These are phyloP conservation scores for Suillus luteus DNA, from an alignment of 768 basidiomycete genomes.

Conservation along the genomic window DNA sequence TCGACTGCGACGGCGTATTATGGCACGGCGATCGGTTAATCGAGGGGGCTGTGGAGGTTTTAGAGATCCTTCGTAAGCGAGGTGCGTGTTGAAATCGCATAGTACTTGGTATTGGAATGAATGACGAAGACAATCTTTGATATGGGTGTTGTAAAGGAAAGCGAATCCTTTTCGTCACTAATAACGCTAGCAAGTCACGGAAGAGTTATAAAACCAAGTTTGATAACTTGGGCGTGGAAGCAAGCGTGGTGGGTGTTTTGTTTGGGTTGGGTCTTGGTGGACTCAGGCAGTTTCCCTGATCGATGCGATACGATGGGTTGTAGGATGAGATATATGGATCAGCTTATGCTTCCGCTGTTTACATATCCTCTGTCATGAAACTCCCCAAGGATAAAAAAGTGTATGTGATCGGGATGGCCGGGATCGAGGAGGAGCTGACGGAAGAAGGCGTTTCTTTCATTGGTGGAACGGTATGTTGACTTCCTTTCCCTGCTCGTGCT, in stretches of 20 bases:
- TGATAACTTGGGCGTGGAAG: conserved; percentile 84
- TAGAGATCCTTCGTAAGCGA: conserved; percentile 67
- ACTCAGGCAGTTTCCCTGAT: background rate
- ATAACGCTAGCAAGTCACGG: conserved; percentile 95
- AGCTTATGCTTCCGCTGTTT: conserved; percentile 82
- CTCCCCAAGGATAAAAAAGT: conserved; percentile 91
- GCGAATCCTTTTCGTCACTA: conserved; percentile 91
- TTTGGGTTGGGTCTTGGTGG: background rate
- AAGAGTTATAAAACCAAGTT: conserved; percentile 88
- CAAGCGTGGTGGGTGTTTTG: conserved; percentile 65
- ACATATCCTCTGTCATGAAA: conserved; percentile 86
- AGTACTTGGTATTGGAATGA: background rate
- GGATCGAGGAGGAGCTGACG: conserved; percentile 91
- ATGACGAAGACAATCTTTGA: background rate
- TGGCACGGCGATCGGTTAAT: conserved; percentile 85
- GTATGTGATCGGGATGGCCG: conserved; percentile 91
- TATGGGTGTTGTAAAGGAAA: conserved; percentile 50
- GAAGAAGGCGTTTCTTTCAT: conserved; percentile 78
- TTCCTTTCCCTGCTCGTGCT: conserved; percentile 7
- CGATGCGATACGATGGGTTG: background rate
- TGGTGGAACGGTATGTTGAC: conserved; percentile 77
- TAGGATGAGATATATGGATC: conserved; percentile 98
- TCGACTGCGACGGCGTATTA: conserved; percentile 95
- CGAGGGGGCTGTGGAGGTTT: conserved; percentile 75
- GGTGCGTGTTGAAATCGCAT: conserved; percentile 34